phyloP scores from a whole-genome alignment of 73 alveolate species.

The Stentor roeselii region DNA sequence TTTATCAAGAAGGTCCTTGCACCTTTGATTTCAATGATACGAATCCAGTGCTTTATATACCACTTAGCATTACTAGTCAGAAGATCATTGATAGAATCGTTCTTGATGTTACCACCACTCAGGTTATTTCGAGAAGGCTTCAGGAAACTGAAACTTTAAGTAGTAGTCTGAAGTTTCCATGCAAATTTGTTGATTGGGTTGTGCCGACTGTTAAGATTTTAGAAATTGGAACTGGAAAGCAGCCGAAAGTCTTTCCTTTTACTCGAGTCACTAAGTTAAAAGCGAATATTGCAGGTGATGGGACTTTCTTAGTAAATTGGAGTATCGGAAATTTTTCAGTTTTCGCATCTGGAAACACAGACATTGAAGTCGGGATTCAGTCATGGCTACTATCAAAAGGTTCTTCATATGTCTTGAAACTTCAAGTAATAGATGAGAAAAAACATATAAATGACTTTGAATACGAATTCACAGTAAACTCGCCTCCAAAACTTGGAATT shows the following conservation, averaged over 20 bases:
- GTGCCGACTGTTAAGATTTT: neutral
- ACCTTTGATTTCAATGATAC: neutral
- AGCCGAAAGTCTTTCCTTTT: neutral
- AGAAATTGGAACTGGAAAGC: neutral
- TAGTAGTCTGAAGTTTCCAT: neutral
- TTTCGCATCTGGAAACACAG: too few species aligned
- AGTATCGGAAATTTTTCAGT: too few species aligned
- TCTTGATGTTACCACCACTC: too few species aligned
- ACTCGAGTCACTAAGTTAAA: too few species aligned
- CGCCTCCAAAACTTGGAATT: neutral
- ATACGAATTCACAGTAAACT: neutral
- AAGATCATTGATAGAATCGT: neutral
- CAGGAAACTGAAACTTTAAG: neutral
- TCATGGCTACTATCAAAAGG: too few species aligned
- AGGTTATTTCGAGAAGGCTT: neutral
- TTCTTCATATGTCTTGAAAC: neutral
- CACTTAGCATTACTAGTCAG: neutral
- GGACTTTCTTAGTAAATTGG: too few species aligned
- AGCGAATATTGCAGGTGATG: too few species aligned
- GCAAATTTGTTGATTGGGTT: neutral
- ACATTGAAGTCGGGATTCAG: too few species aligned
- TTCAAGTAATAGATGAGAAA: neutral
- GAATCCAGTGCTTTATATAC: neutral
- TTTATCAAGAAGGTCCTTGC: neutral
- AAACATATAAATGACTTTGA: neutral